Base-by-base conservation (phyloP, 768 basidiomycete genomes). In the Porphyrellus cyaneotinctus region DNA sequence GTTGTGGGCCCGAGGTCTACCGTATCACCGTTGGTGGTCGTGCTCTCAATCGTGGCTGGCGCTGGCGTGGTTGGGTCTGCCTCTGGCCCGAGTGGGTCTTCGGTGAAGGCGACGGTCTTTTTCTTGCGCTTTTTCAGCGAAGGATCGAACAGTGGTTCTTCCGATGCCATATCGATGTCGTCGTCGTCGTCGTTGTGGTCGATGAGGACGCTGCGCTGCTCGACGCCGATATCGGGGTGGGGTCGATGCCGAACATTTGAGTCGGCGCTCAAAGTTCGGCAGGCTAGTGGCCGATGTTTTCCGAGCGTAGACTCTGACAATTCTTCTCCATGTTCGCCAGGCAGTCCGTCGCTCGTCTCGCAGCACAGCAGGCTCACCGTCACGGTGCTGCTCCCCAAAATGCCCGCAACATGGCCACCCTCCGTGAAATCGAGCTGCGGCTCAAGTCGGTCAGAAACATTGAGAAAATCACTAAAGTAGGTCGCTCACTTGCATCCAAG, bases 391-490 rank as follows among this genome's bases (percentile, higher is more conserved):
- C 65, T 23, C 74, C 73, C 30, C 67, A 76, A 60, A 70, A 71
- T 59, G 83, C 86, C 66, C 84, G 89, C 64, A 92, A 88, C 74
- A 92, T 93, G 94, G 97, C 95, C 37, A 98, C 97, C 55, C 85
- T 99, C 60, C 88, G 94, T 60, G 95, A 99, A 77, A 89, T 99
- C 67, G 95, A 99, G 79, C 74, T 91, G 71, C 87, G 95, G 64
- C 81, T 91, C 74, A 91, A 95, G 84, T 97, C 93, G 43, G 95
- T 97, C 66, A 80, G 82, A 72, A 97, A 97, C 78, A 95, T 95
- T 70, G 92, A 97, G 82, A 98, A 98, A 89, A 97, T 99, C 78
- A 97, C 95, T 56, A 95, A 97, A 80, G 95, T 92, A 58, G 58
- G 80, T 62, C 54, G 44, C 31, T 26, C 57, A 46, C 33, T 47